phyloP scores from a whole-genome alignment of 2,329 filamentous ascomycete species.

The Blastomyces gilchristii region DNA sequence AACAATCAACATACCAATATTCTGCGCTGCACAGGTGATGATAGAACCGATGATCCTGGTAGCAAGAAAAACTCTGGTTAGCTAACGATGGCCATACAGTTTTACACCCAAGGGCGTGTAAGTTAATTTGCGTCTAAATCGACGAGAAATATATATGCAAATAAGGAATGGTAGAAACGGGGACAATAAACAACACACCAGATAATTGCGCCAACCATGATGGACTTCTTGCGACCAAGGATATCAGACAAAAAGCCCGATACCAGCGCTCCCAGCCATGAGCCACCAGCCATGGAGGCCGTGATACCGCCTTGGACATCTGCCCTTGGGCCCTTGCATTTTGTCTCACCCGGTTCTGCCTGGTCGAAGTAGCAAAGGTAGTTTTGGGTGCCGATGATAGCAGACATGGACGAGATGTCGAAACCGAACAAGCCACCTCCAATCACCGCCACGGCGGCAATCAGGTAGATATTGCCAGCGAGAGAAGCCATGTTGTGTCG shows the following conservation, averaged over 20 bases:
- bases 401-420: conserved; percentile 66
- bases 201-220: conserved; percentile 44
- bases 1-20: conserved; percentile 48
- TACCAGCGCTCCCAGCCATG: conserved; percentile 51
- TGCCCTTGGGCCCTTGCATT: conserved; percentile 41
- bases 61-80: not conserved
- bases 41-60: conserved; percentile 45
- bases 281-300: conserved; percentile 63
- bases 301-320: conserved; percentile 56
- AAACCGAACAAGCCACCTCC: conserved; percentile 68
- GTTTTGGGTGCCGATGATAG: conserved; percentile 54
- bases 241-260: conserved; percentile 48
- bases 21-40: conserved; percentile 53
- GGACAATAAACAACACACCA: conserved; percentile 30
- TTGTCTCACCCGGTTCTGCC: conserved; percentile 23
- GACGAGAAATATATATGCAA: not conserved
- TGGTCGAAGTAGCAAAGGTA: conserved; percentile 66
- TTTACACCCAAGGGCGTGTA: not conserved
- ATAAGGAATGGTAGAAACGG: not conserved
- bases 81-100: not conserved
- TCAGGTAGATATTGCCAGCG: conserved; percentile 47
- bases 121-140: conserved; percentile 7
- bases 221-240: conserved; percentile 44
- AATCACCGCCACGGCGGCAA: conserved; percentile 48
- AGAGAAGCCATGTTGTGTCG: not conserved